These are phyloP conservation scores for Hibiscus mutabilis DNA, from an alignment of 345 rosid species.

Conservation along the genomic window DNA sequence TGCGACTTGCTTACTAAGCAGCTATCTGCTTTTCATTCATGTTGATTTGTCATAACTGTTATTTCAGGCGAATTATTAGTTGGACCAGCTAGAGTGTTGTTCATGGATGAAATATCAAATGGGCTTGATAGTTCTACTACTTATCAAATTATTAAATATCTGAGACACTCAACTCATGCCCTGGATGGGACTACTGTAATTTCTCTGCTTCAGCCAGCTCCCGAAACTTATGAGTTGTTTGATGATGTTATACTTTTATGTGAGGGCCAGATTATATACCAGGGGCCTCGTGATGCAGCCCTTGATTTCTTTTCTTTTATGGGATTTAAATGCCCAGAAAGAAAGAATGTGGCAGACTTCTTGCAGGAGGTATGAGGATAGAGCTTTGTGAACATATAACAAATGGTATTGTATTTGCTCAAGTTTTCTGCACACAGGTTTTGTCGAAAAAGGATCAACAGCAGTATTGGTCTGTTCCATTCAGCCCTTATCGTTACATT, in stretches of 20 bases:
- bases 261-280: conserved; percentile 91
- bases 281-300: conserved; percentile 75
- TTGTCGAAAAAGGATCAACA: conserved; percentile 87
- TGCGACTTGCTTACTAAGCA: neutral
- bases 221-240: conserved; percentile 85
- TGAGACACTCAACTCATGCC: conserved; percentile 76
- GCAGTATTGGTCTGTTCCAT: conserved; percentile 87
- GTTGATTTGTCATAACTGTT: conserved; percentile 14
- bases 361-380: conserved; percentile 75
- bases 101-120: conserved; percentile 98
- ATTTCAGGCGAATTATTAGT: conserved; percentile 83
- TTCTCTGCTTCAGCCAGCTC: conserved; percentile 92
- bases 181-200: conserved; percentile 82
- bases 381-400: conserved; percentile 13
- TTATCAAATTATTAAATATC: conserved; percentile 79
- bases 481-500: conserved; percentile 64
- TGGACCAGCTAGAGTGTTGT: conserved; percentile 92
- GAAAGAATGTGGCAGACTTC: conserved; percentile 96
- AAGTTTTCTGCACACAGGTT: conserved; percentile 42
- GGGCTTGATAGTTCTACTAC: conserved; percentile 97
- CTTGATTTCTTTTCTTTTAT: conserved; percentile 66
- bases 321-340: conserved; percentile 86
- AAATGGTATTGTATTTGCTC: conserved; percentile 4
- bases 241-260: conserved; percentile 87
- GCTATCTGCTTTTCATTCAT: conserved; percentile 11